phyloP scores from a whole-genome alignment of 768 basidiomycete genomes.

The Lyophyllum atratum region DNA sequence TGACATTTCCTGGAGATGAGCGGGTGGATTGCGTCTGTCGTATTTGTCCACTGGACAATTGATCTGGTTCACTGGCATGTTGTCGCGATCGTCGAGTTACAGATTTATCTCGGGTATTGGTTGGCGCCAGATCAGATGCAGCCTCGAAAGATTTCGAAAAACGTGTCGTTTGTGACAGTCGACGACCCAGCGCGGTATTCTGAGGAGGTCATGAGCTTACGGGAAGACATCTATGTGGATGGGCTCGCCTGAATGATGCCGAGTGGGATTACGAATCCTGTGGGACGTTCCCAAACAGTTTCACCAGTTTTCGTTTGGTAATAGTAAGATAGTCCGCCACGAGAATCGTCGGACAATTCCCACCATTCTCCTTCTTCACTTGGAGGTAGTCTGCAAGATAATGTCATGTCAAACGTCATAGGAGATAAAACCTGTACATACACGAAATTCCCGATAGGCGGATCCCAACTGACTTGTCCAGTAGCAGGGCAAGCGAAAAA shows the following conservation, averaged over 20 bases:
- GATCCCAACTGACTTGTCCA: slow-evolving; percentile 92
- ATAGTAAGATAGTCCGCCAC: slow-evolving; percentile 87
- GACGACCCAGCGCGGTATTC: slow-evolving; percentile 74
- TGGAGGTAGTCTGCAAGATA: slow-evolving; percentile 67
- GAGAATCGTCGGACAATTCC: slow-evolving; percentile 85
- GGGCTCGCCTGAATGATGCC: slow-evolving; percentile 76
- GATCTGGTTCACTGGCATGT: slow-evolving; percentile 34
- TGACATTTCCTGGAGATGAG: slow-evolving; percentile 19
- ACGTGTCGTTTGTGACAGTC: slow-evolving; percentile 60
- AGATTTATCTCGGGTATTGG: slow-evolving; percentile 15
- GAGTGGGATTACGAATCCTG: slow-evolving; percentile 88
- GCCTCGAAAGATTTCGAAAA: slow-evolving; percentile 38
- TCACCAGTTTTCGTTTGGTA: slow-evolving; percentile 92
- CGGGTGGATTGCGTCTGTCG: slow-evolving; percentile 34
- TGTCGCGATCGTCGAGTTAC: slow-evolving; percentile 37
- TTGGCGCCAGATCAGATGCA: slow-evolving; percentile 2
- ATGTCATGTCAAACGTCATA: slow-evolving; percentile 17
- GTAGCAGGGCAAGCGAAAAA: slow-evolving; percentile 95
- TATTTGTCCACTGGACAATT: slow-evolving; percentile 20
- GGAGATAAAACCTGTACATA: slow-evolving; percentile 38
- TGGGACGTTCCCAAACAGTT: slow-evolving; percentile 92
- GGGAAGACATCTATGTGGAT: slow-evolving; percentile 2
- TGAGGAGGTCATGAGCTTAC: slow-evolving; percentile 25
- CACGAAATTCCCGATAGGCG: slow-evolving; percentile 89
- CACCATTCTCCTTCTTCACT: slow-evolving; percentile 92